Evolutionary conservation across 2,329 filamentous ascomycete species (phyloP).

Genomic region (Paraconiothyrium brasiliense): DNA sequence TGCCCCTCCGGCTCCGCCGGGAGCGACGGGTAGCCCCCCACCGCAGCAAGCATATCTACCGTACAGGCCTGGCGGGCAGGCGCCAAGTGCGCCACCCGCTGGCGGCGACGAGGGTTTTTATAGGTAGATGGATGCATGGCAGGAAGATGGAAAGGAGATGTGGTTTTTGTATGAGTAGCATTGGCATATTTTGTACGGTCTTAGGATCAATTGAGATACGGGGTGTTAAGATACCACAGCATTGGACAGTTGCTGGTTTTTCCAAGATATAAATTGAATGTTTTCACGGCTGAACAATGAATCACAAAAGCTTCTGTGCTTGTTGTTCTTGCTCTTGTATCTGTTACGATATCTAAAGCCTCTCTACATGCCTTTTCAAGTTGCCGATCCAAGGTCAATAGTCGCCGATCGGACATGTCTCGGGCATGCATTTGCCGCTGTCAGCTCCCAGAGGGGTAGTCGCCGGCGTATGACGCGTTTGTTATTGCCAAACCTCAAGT

Average conservation of each 20-base stretch:
- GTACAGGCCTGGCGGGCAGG: conserved; percentile 46
- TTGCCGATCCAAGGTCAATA: neutral
- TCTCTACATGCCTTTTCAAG: no score
- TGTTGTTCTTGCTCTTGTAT: no score
- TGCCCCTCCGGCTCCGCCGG: conserved; percentile 43
- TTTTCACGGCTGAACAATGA: neutral
- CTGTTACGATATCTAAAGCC: no score
- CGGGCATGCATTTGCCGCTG: conserved; percentile 4
- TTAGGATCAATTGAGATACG: neutral
- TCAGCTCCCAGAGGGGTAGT: neutral
- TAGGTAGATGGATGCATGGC: conserved; percentile 22
- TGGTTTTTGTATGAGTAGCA: conserved; percentile 6
- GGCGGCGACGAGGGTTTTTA: conserved; percentile 47
- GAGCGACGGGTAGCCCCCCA: conserved; percentile 32
- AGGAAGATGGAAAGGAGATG: neutral
- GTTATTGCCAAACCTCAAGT: neutral
- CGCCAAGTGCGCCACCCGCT: conserved; percentile 38
- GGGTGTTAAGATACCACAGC: conserved; percentile 13
- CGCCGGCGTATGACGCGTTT: neutral
- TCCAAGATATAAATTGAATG: conserved; percentile 6
- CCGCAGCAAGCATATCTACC: conserved; percentile 42
- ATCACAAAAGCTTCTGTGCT: neutral
- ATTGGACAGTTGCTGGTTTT: conserved; percentile 1
- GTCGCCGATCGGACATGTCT: conserved; percentile 9
- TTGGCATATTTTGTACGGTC: neutral